phyloP scores from a whole-genome alignment of 805 yeast genomes.

The Ogataea paraovalis region DNA sequence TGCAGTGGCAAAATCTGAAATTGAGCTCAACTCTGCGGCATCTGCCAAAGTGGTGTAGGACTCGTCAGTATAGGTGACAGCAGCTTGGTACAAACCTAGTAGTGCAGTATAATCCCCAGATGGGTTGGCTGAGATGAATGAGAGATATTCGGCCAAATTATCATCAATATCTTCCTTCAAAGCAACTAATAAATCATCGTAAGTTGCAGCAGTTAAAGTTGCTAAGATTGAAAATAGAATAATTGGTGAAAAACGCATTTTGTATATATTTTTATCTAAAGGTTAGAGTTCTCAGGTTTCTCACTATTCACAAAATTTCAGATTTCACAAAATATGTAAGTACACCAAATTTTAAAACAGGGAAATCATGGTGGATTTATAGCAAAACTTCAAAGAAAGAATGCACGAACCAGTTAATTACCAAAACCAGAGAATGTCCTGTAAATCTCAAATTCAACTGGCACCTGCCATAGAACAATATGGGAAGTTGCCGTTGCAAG shows the following conservation, averaged over 20 bases:
- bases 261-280: no score
- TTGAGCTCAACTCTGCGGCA: slow-evolving; percentile 10
- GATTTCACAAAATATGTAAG: no score
- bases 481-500: no score
- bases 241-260: slow-evolving; percentile 24
- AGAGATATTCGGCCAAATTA: slow-evolving; percentile 31
- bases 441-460: no score
- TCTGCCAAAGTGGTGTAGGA: slow-evolving; percentile 40
- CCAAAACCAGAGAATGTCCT: no score
- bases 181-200: slow-evolving; percentile 32
- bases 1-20: slow-evolving; percentile 28
- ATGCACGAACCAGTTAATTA: no score
- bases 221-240: slow-evolving; percentile 20
- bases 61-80: slow-evolving; percentile 39
- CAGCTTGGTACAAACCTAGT: slow-evolving; percentile 30
- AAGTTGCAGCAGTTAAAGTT: slow-evolving; percentile 17
- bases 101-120: slow-evolving; percentile 27
- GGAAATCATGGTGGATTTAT: no score
- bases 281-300: no score
- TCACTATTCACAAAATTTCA: no score
- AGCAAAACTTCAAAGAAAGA: no score
- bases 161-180: slow-evolving; percentile 34
- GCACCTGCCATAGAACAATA: no score
- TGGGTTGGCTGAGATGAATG: slow-evolving; percentile 29
- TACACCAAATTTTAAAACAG: no score